Percentiles rank a stretch among this genome's conserved stretches.
phyloP scores from a whole-genome alignment of 1,284 basidiomycete species.

The Boletus sp. region DNA sequence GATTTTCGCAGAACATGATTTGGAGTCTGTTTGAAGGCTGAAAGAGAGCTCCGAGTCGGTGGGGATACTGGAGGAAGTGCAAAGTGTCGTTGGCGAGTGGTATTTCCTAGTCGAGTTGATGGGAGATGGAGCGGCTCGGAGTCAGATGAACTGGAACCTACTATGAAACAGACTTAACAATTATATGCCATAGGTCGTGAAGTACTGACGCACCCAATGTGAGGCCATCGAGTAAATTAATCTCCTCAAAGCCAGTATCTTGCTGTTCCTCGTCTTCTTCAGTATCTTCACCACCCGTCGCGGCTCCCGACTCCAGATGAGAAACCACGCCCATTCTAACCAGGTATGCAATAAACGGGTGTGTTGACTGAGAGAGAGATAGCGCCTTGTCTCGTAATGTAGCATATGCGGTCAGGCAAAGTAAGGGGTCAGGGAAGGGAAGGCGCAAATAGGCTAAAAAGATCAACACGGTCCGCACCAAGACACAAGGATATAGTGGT shows the following conservation, averaged over 20 bases:
- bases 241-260: conserved; percentile 64
- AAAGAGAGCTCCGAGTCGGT: conserved; percentile 39
- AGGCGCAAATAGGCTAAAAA: conserved; percentile 66
- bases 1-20: conserved; percentile 76
- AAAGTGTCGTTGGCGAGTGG: conserved; percentile 60
- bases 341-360: conserved; percentile 47
- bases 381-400: conserved; percentile 74
- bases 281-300: conserved; percentile 21
- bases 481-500: neutral
- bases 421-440: conserved; percentile 65
- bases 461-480: conserved; percentile 1
- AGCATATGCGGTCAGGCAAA: conserved; percentile 76
- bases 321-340: conserved; percentile 31
- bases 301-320: conserved; percentile 16
- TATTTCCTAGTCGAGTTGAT: conserved; percentile 60
- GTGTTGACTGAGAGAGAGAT: conserved; percentile 46
- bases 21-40: conserved; percentile 40
- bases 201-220: conserved; percentile 41
- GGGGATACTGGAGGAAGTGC: conserved; percentile 49
- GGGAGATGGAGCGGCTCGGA: conserved; percentile 46
- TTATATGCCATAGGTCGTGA: neutral
- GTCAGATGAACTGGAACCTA: conserved; percentile 44
- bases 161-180: neutral
- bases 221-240: conserved; percentile 73
- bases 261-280: conserved; percentile 34